Evolutionary conservation across 306 rosid genomes (phyloP).

Genomic region (Malus sieversii): DNA sequence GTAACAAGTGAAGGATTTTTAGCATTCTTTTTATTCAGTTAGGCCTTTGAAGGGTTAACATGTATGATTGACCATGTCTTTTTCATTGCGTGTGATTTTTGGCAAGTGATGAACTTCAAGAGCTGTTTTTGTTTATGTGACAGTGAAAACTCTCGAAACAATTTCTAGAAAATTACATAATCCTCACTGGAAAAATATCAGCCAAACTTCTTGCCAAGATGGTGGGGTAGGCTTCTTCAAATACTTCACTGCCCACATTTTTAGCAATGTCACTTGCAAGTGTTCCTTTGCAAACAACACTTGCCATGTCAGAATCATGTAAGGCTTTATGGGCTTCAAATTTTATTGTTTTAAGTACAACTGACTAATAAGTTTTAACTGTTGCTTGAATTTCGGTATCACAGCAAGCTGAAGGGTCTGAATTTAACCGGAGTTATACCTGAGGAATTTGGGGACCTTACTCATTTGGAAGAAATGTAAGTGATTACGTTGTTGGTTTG

Average conservation of each 20-base stretch:
- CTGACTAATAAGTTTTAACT: no score
- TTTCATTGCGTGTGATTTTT: not conserved
- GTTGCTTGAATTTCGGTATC: no score
- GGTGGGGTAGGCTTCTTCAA: constrained; percentile 9
- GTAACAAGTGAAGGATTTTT: no score
- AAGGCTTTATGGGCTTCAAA: not conserved
- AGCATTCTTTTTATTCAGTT: no score
- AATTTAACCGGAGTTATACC: constrained; percentile 47
- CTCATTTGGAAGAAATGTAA: constrained; percentile 46
- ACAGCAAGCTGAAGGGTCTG: constrained; percentile 42
- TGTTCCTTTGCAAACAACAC: constrained; percentile 26
- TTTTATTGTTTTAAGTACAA: not conserved
- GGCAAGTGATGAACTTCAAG: not conserved
- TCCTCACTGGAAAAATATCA: constrained; percentile 33
- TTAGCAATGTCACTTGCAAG: constrained; percentile 41
- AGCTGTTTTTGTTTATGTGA: not conserved
- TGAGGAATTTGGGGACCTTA: constrained; percentile 51
- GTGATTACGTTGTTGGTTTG: constrained; percentile 6
- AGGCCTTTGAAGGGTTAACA: not conserved
- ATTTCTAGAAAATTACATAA: constrained; percentile 39
- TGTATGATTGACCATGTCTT: not conserved
- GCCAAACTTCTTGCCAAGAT: constrained; percentile 29
- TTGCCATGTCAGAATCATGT: constrained; percentile 58
- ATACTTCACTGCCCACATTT: rapidly evolving
- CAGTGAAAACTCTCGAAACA: constrained; percentile 39